Evolutionary conservation across 495 filamentous ascomycete genomes (phyloP).

Genomic region (Aspergillus biplanus): DNA sequence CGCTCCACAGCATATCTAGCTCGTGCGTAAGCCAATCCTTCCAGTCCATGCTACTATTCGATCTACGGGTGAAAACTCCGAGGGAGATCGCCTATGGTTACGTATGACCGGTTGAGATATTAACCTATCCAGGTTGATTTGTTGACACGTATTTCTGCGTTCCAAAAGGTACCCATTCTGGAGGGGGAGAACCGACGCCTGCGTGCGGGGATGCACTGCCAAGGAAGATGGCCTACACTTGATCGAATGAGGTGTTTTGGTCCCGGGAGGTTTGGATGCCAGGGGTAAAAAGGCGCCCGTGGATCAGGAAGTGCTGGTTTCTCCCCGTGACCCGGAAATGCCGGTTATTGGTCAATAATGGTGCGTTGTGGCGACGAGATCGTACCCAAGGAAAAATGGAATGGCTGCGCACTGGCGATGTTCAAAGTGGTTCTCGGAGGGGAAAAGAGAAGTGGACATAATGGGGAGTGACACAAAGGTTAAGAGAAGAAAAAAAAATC

Average conservation of each 20-base stretch:
- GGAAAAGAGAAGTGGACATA: background rate
- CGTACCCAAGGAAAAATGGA: background rate
- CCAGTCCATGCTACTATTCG: background rate
- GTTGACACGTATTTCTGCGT: background rate
- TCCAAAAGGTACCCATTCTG: background rate
- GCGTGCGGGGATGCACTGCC: background rate
- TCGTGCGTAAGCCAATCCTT: background rate
- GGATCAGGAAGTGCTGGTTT: background rate
- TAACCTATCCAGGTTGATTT: background rate
- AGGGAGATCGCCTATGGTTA: conserved; percentile 1
- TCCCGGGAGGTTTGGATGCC: background rate
- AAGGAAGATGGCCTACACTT: background rate
- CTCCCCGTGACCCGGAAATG: background rate
- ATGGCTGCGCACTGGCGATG: background rate
- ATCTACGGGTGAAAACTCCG: background rate
- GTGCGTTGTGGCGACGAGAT: background rate
- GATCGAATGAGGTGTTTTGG: background rate
- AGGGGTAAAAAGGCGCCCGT: background rate
- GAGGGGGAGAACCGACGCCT: background rate
- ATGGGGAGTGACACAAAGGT: background rate
- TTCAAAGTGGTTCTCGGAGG: background rate
- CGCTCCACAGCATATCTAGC: background rate
- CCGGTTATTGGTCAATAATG: background rate
- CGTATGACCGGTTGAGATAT: background rate
- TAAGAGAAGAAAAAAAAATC: conserved; percentile 34